Base-by-base conservation (phyloP, 192 early-diverging fungal genomes). In the Podila verticillata region DNA sequence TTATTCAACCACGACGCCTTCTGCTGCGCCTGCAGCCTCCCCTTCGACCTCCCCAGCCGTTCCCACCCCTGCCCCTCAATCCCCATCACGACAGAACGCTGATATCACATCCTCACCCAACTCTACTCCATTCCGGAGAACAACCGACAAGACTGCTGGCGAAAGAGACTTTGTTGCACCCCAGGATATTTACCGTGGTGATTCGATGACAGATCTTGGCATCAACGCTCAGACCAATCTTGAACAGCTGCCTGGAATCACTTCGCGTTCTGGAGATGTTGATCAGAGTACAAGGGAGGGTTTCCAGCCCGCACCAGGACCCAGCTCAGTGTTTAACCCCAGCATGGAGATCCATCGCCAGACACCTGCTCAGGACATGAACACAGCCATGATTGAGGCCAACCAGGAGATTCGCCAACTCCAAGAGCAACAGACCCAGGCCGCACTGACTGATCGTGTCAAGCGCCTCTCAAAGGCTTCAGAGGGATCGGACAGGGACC, bases 381-480 rank as follows among this genome's bases (percentile, higher is more conserved):
- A 48, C 24, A n/a, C 61, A 5, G 61, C 31, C 39, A 80, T 80
- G 77, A 48, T 80, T 10, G 69, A 80, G 31, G 59, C 61, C 3
- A 72, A 61, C 49, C 77, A 80, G 24, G 70, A 59, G 24, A 72
- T 80, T 49, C 77, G 77, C 22, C 77, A 72, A 56, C 66, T 51
- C 4, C 69, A 35, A 8, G 77, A 80, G 47, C 69, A 80, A 28
- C 61, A 72, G 32, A 72, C 70, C 0, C 77, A 80, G n/a, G 70
- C 77, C 7, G 77, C 77, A 2, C 22, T 80, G 44, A 72, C 77
- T 1, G 77, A 80, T 61, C 69, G 77, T 5, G 77, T 80, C 5
- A 80, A 80, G 61, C 39, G 49, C 48, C 70, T 80, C 34, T 80
- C 77, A n/a, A 80, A 72, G 47, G 69, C 70, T 5, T 80, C 77